Conservation (phyloP, 2,329 filamentous ascomycete species). For the Alternaria sp. region DNA sequence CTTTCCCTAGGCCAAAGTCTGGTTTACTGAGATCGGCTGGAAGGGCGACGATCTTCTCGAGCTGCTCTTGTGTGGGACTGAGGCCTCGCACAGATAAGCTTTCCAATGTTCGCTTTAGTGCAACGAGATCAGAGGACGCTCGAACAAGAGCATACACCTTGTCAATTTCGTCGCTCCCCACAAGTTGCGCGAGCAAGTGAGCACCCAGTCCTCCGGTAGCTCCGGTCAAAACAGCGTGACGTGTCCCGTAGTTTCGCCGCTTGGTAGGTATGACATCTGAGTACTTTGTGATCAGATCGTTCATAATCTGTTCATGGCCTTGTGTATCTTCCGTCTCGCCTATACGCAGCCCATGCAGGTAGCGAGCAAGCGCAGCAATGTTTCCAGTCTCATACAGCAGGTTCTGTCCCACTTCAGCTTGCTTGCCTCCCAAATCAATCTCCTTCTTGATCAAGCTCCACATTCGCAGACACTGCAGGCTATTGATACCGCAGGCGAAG, state of each 20-base stretch:
- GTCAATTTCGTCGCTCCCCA: slow-evolving; percentile 35
- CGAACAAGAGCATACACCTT: slow-evolving; percentile 64
- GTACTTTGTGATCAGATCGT: slow-evolving; percentile 57
- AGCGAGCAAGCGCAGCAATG: slow-evolving; percentile 55
- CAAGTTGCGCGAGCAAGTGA: slow-evolving; percentile 59
- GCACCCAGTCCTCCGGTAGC: slow-evolving; percentile 71
- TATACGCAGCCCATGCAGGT: slow-evolving; percentile 55
- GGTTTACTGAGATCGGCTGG: slow-evolving; percentile 52
- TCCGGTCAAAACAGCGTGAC: slow-evolving; percentile 62
- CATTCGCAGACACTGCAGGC: slow-evolving; percentile 65
- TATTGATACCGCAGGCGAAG: slow-evolving; percentile 66
- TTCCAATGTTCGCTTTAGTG: slow-evolving; percentile 47
- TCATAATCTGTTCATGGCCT: slow-evolving; percentile 56
- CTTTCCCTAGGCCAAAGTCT: slow-evolving; percentile 52
- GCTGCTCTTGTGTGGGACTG: slow-evolving; percentile 34
- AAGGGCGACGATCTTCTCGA: slow-evolving; percentile 48
- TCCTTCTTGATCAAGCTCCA: slow-evolving; percentile 61
- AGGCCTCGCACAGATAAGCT: slow-evolving; percentile 50
- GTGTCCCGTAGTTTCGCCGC: not conserved
- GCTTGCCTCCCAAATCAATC: slow-evolving; percentile 57
- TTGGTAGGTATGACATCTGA: slow-evolving; percentile 32
- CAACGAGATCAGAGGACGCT: slow-evolving; percentile 49
- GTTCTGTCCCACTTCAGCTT: slow-evolving; percentile 60
- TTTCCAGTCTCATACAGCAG: slow-evolving; percentile 67
- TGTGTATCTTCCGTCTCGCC: slow-evolving; percentile 46